These are phyloP conservation scores for Entomortierella beljakovae DNA, from an alignment of 192 early-diverging fungal genomes.

Conservation along the genomic window DNA sequence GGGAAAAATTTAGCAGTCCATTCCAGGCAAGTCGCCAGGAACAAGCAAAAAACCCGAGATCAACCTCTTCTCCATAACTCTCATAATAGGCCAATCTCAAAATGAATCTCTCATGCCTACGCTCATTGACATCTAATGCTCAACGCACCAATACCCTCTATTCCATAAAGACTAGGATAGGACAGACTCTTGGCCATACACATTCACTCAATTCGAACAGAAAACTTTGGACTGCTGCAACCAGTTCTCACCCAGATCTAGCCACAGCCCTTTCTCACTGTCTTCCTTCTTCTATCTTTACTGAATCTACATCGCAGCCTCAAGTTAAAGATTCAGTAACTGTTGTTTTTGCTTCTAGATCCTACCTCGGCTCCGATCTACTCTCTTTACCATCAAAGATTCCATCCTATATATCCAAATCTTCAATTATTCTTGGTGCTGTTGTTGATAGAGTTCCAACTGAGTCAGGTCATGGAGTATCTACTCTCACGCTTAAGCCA, in stretches of 20 bases:
- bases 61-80: no score
- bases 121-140: neutral
- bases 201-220: neutral
- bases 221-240: constrained; percentile 42
- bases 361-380: constrained; percentile 42
- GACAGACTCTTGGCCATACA: neutral
- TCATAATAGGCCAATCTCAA: neutral
- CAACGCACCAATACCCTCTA: no score
- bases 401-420: constrained; percentile 16
- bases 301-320: neutral
- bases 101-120: neutral
- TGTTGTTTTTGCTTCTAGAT: constrained; percentile 40
- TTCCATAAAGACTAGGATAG: neutral
- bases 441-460: constrained; percentile 48
- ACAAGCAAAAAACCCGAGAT: no score
- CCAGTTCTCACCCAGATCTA: constrained; percentile 40
- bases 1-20: no score
- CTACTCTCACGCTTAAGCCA: constrained; percentile 35
- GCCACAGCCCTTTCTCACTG: constrained; percentile 32
- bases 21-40: no score
- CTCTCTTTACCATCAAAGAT: constrained; percentile 25
- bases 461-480: constrained; percentile 41
- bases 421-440: constrained; percentile 23
- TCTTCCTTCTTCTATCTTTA: constrained; percentile 5
- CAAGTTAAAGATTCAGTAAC: constrained; percentile 19